Evolutionary conservation across 208 protist genomes (phyloP).

Genomic region (Sergeia podlipaevii): DNA sequence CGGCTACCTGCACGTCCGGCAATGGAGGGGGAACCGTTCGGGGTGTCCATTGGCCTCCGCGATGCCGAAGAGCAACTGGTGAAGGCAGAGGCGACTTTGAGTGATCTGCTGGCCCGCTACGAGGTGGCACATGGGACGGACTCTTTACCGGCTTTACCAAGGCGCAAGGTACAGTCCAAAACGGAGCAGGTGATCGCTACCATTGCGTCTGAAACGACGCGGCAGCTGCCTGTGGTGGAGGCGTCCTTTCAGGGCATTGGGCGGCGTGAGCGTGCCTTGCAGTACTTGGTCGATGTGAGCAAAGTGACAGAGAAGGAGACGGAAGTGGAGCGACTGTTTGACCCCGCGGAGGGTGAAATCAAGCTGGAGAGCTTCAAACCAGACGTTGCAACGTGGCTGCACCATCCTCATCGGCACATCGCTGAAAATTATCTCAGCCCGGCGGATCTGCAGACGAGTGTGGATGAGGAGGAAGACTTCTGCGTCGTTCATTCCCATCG

Average conservation of each 20-base stretch:
- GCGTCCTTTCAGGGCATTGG: conserved; percentile 21
- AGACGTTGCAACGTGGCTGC: not conserved
- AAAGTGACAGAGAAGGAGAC: conserved; percentile 25
- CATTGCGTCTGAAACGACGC: conserved; percentile 40
- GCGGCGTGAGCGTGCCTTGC: conserved; percentile 26
- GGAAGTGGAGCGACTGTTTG: conserved; percentile 29
- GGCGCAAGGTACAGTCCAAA: conserved; percentile 41
- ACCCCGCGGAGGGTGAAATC: conserved; percentile 5
- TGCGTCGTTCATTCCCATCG: conserved; percentile 71
- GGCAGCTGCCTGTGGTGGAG: conserved; percentile 41
- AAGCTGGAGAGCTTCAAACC: conserved; percentile 22
- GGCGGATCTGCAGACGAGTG: conserved; percentile 17
- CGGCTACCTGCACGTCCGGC: conserved; percentile 27
- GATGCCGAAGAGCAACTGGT: conserved; percentile 38
- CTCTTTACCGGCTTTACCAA: conserved; percentile 18
- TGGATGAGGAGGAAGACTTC: conserved; percentile 55
- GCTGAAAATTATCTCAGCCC: conserved; percentile 22
- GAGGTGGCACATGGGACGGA: conserved; percentile 11
- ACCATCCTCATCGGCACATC: not conserved
- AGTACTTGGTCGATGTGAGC: conserved; percentile 55
- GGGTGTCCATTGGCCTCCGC: conserved; percentile 39
- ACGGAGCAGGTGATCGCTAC: conserved; percentile 41
- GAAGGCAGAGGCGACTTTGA: conserved; percentile 26
- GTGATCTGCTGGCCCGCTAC: conserved; percentile 16
- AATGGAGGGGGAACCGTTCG: conserved; percentile 17